A percentile compares a stretch with the other conserved stretches of the same genome.
phyloP scores from a whole-genome alignment of 768 basidiomycete genomes.

The Podaxis sp. region DNA sequence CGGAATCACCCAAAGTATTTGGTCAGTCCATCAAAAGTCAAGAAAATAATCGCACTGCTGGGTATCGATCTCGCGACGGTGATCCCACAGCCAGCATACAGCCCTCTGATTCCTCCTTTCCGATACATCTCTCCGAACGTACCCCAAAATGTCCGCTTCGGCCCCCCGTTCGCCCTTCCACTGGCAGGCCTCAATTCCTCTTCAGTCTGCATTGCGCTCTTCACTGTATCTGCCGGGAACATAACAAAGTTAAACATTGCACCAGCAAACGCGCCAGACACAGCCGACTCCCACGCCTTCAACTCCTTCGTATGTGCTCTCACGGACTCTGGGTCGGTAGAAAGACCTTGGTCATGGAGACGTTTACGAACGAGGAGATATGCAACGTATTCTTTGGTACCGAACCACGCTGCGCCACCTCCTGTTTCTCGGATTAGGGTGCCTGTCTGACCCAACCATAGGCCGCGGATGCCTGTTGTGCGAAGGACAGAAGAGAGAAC shows the following conservation, averaged over 20 bases:
- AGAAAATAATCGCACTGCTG: conserved; percentile 89
- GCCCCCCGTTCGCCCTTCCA: conserved; percentile 21
- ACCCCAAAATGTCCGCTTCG: conserved; percentile 43
- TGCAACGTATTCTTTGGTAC: conserved; percentile 78
- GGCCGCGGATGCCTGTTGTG: conserved; percentile 70
- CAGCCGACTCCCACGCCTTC: conserved; percentile 79
- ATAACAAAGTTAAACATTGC: conserved; percentile 83
- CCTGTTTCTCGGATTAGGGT: conserved; percentile 93
- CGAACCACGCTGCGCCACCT: conserved; percentile 90
- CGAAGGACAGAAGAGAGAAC: conserved; percentile 66
- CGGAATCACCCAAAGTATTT: conserved; percentile 36
- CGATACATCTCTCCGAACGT: conserved; percentile 72
- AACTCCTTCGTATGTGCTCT: conserved; percentile 32
- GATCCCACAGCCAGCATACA: conserved; percentile 93
- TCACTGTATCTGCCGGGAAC: conserved; percentile 94
- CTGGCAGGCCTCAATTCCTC: conserved; percentile 71
- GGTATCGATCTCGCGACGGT: conserved; percentile 85
- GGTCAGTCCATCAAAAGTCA: conserved; percentile 82
- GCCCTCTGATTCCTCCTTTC: conserved; percentile 73
- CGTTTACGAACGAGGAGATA: conserved; percentile 57
- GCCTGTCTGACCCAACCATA: conserved; percentile 97
- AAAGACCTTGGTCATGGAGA: conserved; percentile 21
- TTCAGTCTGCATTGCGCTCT: conserved; percentile 93
- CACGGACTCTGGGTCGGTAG: neutral
- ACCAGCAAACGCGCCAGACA: conserved; percentile 85